These are phyloP conservation scores for Betula pendula DNA, from an alignment of 306 rosid species.

Conservation along the genomic window DNA sequence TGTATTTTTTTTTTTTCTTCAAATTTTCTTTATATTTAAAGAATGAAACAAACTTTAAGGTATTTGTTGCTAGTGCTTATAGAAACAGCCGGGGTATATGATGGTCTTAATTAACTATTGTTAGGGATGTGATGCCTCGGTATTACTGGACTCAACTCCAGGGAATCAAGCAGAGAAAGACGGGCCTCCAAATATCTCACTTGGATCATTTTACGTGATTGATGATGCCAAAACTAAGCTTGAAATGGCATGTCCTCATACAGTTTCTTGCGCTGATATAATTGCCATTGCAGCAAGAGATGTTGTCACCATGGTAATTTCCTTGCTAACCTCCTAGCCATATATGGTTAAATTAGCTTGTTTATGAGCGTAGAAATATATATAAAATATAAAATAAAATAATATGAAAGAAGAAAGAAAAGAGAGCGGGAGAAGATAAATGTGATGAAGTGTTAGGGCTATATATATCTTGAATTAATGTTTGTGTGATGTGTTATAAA, in stretches of 20 bases:
- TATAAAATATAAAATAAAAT: no score
- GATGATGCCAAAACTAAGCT: slow-evolving; percentile 65
- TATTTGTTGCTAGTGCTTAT: no score
- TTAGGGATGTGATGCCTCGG: slow-evolving; percentile 77
- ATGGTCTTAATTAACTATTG: neutral
- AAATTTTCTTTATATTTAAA: no score
- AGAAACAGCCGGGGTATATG: neutral
- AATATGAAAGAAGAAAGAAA: no score
- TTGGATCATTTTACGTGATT: slow-evolving; percentile 62
- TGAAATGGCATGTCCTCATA: slow-evolving; percentile 63
- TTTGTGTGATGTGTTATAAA: no score
- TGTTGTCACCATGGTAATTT: slow-evolving; percentile 51
- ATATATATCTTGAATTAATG: no score
- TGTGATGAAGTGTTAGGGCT: no score
- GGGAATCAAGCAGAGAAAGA: slow-evolving; percentile 68
- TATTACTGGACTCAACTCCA: slow-evolving; percentile 58
- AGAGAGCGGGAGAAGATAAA: no score
- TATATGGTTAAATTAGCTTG: neutral
- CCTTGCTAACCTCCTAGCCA: slow-evolving; percentile 16
- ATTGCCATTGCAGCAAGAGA: slow-evolving; percentile 74
- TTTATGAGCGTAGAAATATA: neutral
- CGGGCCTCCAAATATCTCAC: slow-evolving; percentile 61
- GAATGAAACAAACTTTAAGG: no score
- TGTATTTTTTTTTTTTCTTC: no score
- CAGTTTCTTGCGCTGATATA: slow-evolving; percentile 76